Base-by-base conservation (phyloP, 257 asterid genomes). In the Gentiana straminea region DNA sequence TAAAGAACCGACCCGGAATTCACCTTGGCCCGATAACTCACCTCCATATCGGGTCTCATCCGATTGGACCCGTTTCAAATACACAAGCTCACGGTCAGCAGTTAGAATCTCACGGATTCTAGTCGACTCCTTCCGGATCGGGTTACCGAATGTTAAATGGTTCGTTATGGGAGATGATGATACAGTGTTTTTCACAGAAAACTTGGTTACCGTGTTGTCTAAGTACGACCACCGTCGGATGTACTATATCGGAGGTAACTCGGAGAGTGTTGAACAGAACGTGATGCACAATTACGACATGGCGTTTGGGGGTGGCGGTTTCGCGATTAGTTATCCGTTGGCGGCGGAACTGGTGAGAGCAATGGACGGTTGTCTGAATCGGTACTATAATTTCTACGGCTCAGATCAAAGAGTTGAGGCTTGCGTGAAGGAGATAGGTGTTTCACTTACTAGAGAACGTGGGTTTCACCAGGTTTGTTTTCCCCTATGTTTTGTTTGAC, bases 121-220 rank as follows among this genome's bases (percentile, higher is more conserved):
- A 71, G 73, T 66, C 60, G 96, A 90, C 35, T 38, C 86, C 47
- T 86, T 75, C 81, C 71, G 81, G 64, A 77, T 56, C 60, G 89
- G 83, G 55, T 44, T 84, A 54, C 82, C 86, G 38, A 54, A 76
- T 15, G 96, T 74, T 69, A 69, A 95, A 68, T 90, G 98, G 96
- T 82, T 86, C 61, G 95, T 90, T 36, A 90, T 90, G 98, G 98
- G 98, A 13, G 98, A 90, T 60, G 98, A 90, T 43, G 98, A 90
- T 55, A 86, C 98, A 10, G 89, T 90, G 49, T 90, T 90, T 57
- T 90, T 90, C 68, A 65, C 82, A 8, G 89, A 82, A 8, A 90
- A 90, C 45, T 34, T 86, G 38, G 92, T 70, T 13, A 58, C 92
- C 69, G 96, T 84, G 58, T 70, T 90, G 49, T 74, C 64, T 47